phyloP scores from a whole-genome alignment of 371 early-diverging fungal genomes.

The Mucor piriformis region DNA sequence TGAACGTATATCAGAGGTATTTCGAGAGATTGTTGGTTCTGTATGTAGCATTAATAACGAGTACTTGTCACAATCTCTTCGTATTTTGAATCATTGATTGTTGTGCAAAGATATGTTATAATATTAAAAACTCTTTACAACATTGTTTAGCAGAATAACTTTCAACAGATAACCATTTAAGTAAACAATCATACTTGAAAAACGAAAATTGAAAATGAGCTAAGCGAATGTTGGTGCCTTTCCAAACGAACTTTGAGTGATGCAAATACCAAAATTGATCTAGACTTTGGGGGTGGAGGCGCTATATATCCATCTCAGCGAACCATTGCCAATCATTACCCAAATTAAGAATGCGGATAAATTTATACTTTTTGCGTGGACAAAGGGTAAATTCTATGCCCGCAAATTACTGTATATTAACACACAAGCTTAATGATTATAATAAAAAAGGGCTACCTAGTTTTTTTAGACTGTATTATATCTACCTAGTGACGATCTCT shows the following conservation, averaged over 20 bases:
- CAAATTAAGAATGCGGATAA: too few species aligned
- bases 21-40: not conserved
- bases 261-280: not conserved
- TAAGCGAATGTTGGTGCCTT: not conserved
- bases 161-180: constrained; percentile 19
- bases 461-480: too few species aligned
- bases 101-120: not conserved
- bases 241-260: not conserved
- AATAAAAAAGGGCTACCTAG: too few species aligned
- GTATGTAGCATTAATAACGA: constrained; percentile 9
- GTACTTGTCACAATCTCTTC: not conserved
- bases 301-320: too few species aligned
- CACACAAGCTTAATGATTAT: too few species aligned
- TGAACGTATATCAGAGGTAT: constrained; percentile 9
- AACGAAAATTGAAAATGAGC: not conserved
- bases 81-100: constrained; percentile 2
- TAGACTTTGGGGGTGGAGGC: not conserved
- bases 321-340: too few species aligned
- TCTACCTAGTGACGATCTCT: too few species aligned
- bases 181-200: constrained; percentile 5
- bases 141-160: constrained; percentile 17
- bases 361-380: too few species aligned
- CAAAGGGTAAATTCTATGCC: too few species aligned
- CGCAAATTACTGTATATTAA: too few species aligned
- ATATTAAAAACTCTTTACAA: constrained; percentile 14